Evolutionary conservation across 345 rosid species (phyloP).

Genomic region (Cardamine occulta): DNA sequence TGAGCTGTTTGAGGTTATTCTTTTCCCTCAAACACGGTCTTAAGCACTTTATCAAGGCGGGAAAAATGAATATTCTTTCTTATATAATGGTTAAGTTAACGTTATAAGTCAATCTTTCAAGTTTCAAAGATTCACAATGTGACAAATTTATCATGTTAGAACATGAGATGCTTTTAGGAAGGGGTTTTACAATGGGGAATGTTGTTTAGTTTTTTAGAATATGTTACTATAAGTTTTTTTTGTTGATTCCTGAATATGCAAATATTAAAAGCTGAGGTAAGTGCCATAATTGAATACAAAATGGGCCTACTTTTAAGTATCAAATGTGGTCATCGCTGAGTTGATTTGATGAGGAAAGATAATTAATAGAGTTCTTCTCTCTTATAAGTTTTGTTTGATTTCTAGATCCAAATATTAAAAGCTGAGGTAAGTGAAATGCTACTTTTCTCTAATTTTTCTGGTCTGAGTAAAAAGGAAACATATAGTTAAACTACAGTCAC

Average conservation of each 20-base stretch:
- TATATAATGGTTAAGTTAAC: background rate
- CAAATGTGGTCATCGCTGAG: background rate
- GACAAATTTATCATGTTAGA: background rate
- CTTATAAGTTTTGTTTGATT: background rate
- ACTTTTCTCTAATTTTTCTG: background rate
- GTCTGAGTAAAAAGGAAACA: background rate
- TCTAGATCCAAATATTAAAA: background rate
- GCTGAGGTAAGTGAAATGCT: background rate
- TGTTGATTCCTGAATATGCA: background rate
- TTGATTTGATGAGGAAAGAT: background rate
- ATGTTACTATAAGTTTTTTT: background rate
- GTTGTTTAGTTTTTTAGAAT: background rate
- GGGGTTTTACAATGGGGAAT: background rate
- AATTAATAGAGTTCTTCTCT: background rate
- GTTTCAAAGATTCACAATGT: background rate
- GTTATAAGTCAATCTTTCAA: background rate
- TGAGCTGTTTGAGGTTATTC: constrained; percentile 30
- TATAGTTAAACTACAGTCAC: background rate
- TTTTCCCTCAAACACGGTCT: constrained; percentile 9
- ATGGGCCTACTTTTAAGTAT: background rate
- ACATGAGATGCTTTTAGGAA: background rate
- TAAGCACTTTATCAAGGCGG: constrained; percentile 7
- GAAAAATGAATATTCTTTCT: constrained; percentile 8
- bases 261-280: background rate
- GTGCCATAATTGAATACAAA: constrained; percentile 2